Evolutionary conservation across 495 filamentous ascomycete genomes (phyloP).

Genomic region (Bacidia rubella): DNA sequence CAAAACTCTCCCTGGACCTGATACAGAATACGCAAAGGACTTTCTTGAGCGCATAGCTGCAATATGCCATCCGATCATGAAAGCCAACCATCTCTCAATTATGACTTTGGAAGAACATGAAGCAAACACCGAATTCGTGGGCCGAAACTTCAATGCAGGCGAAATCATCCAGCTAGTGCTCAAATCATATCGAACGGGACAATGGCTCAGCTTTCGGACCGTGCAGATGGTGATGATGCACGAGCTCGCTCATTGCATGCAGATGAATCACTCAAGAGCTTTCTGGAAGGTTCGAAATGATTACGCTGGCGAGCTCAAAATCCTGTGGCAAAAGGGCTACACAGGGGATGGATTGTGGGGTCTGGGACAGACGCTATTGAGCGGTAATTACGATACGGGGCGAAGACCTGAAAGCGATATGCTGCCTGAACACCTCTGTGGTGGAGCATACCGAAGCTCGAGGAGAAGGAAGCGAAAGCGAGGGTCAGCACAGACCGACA

Average conservation of each 20-base stretch:
- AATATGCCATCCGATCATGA: slow-evolving; percentile 66
- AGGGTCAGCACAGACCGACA: slow-evolving; percentile 1
- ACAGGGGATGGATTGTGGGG: slow-evolving; percentile 72
- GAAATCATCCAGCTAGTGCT: slow-evolving; percentile 47
- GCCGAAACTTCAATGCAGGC: slow-evolving; percentile 75
- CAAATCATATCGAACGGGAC: slow-evolving; percentile 33
- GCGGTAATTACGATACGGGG: slow-evolving; percentile 42
- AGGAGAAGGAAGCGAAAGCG: slow-evolving; percentile 18
- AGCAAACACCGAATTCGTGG: slow-evolving; percentile 59
- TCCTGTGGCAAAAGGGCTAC: slow-evolving; percentile 49
- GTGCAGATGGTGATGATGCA: slow-evolving; percentile 86
- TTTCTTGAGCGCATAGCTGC: slow-evolving; percentile 67
- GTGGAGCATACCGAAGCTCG: slow-evolving; percentile 16
- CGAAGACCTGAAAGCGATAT: slow-evolving; percentile 33
- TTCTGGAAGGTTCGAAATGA: slow-evolving; percentile 63
- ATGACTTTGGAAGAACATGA: slow-evolving; percentile 66
- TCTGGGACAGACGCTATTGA: slow-evolving; percentile 42
- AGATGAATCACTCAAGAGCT: slow-evolving; percentile 65
- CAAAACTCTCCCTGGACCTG: slow-evolving; percentile 50
- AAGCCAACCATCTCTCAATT: slow-evolving; percentile 48
- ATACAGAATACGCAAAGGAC: slow-evolving; percentile 45
- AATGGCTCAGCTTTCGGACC: slow-evolving; percentile 62
- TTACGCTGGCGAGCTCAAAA: slow-evolving; percentile 50
- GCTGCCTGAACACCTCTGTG: slow-evolving; percentile 23
- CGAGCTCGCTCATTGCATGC: slow-evolving; percentile 60